Evolutionary conservation across 1,284 basidiomycete genomes (phyloP).

Genomic region (Moesziomyces sp.): DNA sequence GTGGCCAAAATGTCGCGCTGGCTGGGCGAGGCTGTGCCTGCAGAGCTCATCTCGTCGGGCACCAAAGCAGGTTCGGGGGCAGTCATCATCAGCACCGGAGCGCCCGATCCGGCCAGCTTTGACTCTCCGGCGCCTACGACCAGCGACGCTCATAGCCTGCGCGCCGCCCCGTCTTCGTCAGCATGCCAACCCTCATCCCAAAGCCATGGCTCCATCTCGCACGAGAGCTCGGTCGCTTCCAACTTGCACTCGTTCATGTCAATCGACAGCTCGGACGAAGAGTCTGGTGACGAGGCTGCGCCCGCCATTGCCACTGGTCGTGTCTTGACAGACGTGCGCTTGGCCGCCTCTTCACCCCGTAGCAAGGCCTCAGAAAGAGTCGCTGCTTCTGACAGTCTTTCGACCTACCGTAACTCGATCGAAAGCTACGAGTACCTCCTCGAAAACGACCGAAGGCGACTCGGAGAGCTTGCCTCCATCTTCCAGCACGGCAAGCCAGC

Average conservation of each 20-base stretch:
- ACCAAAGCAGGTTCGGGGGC: constrained; percentile 5
- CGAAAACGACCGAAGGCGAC: constrained; percentile 18
- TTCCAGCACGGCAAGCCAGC: constrained; percentile 1
- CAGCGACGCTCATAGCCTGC: constrained; percentile 5
- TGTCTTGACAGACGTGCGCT: constrained; percentile 1
- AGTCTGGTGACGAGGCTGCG: constrained; percentile 14
- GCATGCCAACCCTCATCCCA: constrained; percentile 3
- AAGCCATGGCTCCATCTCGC: constrained; percentile 18
- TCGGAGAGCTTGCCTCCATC: constrained; percentile 37
- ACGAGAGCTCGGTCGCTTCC: constrained; percentile 13
- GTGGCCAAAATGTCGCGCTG: constrained; percentile 58
- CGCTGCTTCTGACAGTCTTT: constrained; percentile 9
- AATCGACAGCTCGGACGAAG: constrained; percentile 48
- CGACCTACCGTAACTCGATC: constrained; percentile 32
- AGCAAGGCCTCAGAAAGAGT: not conserved
- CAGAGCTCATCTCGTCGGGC: constrained; percentile 33
- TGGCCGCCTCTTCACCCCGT: constrained; percentile 2
- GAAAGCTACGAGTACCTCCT: constrained; percentile 41
- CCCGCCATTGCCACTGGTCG: not conserved
- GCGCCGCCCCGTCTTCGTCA: constrained; percentile 3
- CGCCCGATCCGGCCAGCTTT: constrained; percentile 3
- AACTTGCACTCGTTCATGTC: constrained; percentile 45
- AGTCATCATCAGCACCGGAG: constrained; percentile 22
- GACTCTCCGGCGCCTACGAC: constrained; percentile 6
- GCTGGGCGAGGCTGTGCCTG: constrained; percentile 54